Evolutionary conservation across 2,329 filamentous ascomycete species (phyloP).

Genomic region (Aspergillus ochraceoroseus): DNA sequence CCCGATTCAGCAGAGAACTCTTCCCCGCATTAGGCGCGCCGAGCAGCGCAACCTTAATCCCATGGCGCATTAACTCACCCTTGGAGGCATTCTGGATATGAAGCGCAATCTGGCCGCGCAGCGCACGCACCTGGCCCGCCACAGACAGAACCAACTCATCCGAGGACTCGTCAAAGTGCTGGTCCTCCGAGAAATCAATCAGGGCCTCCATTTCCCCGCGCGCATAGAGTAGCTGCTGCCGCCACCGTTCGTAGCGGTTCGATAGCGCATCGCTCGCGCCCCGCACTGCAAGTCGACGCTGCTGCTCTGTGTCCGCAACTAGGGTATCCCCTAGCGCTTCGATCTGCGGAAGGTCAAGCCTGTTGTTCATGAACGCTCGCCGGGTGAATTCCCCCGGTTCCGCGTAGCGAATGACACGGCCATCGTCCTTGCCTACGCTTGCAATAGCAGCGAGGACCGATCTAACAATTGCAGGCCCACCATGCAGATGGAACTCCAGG

Average conservation of each 20-base stretch:
- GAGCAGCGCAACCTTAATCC: constrained; percentile 79
- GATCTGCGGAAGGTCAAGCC: constrained; percentile 80
- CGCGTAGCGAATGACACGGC: constrained; percentile 66
- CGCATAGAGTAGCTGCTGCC: constrained; percentile 68
- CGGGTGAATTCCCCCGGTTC: constrained; percentile 94
- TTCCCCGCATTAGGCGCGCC: constrained; percentile 94
- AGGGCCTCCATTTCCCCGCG: constrained; percentile 89
- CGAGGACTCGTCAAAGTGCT: constrained; percentile 90
- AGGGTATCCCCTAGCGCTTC: constrained; percentile 60
- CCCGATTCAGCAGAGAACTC: constrained; percentile 82
- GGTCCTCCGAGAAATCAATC: constrained; percentile 96
- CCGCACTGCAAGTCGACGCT: constrained; percentile 77
- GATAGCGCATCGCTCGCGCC: constrained; percentile 68
- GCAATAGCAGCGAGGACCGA: constrained; percentile 77
- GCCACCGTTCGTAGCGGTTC: constrained; percentile 76
- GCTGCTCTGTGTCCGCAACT: constrained; percentile 76
- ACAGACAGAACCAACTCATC: constrained; percentile 66
- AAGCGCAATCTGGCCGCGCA: constrained; percentile 59
- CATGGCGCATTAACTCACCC: constrained; percentile 76
- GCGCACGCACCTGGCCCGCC: constrained; percentile 55
- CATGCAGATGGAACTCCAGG: constrained; percentile 90
- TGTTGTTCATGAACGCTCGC: constrained; percentile 80
- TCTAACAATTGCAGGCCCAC: constrained; percentile 80
- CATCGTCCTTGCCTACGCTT: constrained; percentile 22
- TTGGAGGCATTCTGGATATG: constrained; percentile 74